Evolutionary conservation across 1,284 basidiomycete genomes (phyloP), one percentile per base, ranked within the genome.

Genomic region (Trametes pubescens): DNA sequence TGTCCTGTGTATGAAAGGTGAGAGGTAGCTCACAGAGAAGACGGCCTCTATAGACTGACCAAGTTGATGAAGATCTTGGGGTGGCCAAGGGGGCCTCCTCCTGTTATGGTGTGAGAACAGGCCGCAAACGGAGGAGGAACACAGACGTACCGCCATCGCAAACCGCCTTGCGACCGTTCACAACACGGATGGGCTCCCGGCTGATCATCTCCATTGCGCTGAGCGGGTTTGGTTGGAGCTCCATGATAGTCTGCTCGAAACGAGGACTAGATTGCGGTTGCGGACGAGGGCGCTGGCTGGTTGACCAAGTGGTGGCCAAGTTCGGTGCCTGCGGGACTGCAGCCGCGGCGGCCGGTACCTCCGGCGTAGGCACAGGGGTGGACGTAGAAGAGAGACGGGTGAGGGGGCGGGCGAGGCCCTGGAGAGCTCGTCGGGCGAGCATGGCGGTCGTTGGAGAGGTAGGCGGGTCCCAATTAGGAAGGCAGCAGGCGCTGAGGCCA

Each of bases 51-150:
- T 51, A 6, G 5, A 75, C 89, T 62, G 71, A 93, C 96, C 75
- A 98, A 78, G 83, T 98, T 99, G 79, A 99, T 97, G 76, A 88
- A 99, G 69, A 99, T 90, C 83, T 95, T 96, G 16, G 97, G 97
- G 77, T 99, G 97, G 51, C 97, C 97, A 37, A 99, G 86, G 54
- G 97, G 88, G n/a, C 97, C 97, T 77, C 89, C 90, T 78, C 96
- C 96, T 99, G 69, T 16, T 16, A 44, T 35, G 62, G 59, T 10
- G 40, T 37, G 32, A 58, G 57, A 49, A 21, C 13, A 18, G 44
- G 18, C 26, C 37, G 13, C 13, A 16, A 32, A 11, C 7, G 14
- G 54, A 48, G 46, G 2, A 61, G 4, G 34, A 10, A 32, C 14
- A 16, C 4, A 44, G 4, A 80, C 93, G 73, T 72, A 97, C 96